These are phyloP conservation scores for Trichoderma semiorbis DNA, from an alignment of 2,329 filamentous ascomycete genomes.

Conservation along the genomic window DNA sequence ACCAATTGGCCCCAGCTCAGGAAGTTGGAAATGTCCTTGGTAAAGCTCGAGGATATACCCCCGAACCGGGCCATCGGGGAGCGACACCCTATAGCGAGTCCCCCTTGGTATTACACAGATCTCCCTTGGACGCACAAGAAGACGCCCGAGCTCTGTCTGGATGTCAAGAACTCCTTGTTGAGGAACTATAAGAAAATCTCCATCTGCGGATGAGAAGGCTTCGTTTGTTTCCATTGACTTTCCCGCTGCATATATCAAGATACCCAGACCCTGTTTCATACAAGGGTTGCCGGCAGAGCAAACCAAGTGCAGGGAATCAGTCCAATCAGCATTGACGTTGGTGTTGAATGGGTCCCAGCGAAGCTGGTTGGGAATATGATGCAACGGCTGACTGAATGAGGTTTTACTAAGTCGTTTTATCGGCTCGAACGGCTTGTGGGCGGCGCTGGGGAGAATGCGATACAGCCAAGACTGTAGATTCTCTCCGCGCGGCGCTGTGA, in stretches of 20 bases:
- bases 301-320: not conserved
- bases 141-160: not conserved
- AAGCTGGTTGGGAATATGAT: not conserved
- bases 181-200: not conserved
- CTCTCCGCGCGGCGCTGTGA: not conserved
- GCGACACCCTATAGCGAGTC: not conserved
- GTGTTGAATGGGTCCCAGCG: not conserved
- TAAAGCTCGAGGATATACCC: not conserved
- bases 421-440: not conserved
- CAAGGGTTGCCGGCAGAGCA: not conserved
- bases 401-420: not conserved
- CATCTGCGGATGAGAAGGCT: not conserved
- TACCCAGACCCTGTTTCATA: not conserved
- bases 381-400: not conserved
- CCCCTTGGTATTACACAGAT: not conserved
- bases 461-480: not conserved
- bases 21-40: no score
- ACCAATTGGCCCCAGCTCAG: no score
- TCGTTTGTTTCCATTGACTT: not conserved
- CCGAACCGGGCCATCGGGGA: not conserved
- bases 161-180: not conserved
- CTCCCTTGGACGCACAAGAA: not conserved
- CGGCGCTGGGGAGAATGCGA: not conserved
- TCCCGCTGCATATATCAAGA: not conserved
- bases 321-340: not conserved